These are phyloP conservation scores for Fusarium tuaranense DNA, from an alignment of 2,329 filamentous ascomycete genomes.

Conservation along the genomic window DNA sequence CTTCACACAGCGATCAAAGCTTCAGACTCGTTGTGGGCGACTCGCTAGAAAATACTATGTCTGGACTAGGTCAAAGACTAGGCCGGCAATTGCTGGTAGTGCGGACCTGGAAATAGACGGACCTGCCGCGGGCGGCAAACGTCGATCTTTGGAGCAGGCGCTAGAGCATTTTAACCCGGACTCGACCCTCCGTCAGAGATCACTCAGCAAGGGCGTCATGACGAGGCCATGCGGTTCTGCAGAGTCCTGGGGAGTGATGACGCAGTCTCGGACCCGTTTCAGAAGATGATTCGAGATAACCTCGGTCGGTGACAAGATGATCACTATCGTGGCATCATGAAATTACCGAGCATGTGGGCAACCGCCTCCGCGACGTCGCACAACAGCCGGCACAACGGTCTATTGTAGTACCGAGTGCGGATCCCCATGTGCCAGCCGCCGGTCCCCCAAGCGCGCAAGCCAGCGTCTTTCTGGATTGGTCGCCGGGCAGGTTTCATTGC, in stretches of 20 bases:
- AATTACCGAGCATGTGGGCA: conserved; percentile 18
- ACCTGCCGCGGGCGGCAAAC: conserved; percentile 44
- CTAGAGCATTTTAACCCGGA: conserved; percentile 35
- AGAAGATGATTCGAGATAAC: conserved; percentile 28
- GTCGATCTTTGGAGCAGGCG: conserved; percentile 42
- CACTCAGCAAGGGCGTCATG: background rate
- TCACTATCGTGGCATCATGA: conserved; percentile 13
- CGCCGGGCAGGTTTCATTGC: conserved; percentile 22
- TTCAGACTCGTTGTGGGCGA: background rate
- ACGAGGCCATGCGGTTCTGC: background rate
- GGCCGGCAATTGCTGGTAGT: conserved; percentile 40
- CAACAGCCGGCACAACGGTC: conserved; percentile 28
- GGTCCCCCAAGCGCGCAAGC: conserved; percentile 31
- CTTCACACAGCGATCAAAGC: background rate
- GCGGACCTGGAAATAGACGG: conserved; percentile 36
- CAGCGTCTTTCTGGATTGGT: conserved; percentile 22
- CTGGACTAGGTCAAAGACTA: conserved; percentile 17
- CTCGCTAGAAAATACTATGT: conserved; percentile 29
- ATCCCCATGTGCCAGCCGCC: conserved; percentile 29
- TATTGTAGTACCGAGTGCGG: conserved; percentile 14
- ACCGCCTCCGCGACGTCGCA: conserved; percentile 23
- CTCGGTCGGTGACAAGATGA: conserved; percentile 12
- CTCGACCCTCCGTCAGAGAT: conserved; percentile 33
- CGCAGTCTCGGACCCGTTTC: conserved; percentile 12
- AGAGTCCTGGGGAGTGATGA: background rate